phyloP scores from a whole-genome alignment of 148 eudicot genomes.

The Dianthus caryophyllus region DNA sequence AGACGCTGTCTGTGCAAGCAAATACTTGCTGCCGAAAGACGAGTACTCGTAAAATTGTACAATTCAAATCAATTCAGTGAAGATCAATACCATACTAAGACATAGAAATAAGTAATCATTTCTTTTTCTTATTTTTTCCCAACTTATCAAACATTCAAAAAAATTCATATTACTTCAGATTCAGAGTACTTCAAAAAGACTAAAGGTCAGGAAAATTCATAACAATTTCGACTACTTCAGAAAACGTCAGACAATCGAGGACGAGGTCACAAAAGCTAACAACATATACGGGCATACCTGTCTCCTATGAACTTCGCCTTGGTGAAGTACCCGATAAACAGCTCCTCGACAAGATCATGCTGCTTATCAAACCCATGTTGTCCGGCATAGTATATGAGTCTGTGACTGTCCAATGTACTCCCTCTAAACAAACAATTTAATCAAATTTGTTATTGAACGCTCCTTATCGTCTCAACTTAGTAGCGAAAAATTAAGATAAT shows the following conservation, averaged over 20 bases:
- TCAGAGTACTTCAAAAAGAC: too few relatives aligned
- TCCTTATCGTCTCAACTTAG: not conserved
- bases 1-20: too few relatives aligned
- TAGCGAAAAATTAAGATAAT: not conserved
- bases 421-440: conserved; percentile 48
- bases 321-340: conserved; percentile 74
- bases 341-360: conserved; percentile 73
- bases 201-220: too few relatives aligned
- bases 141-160: too few relatives aligned
- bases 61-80: too few relatives aligned
- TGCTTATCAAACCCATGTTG: conserved; percentile 71
- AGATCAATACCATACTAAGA: not conserved
- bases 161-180: too few relatives aligned
- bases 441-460: not conserved
- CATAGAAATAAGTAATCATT: too few relatives aligned
- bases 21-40: too few relatives aligned
- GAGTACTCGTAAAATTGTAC: too few relatives aligned
- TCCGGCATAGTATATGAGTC: conserved; percentile 85
- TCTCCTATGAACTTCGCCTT: conserved; percentile 83
- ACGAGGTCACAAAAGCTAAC: not conserved
- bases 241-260: too few relatives aligned
- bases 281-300: conserved; percentile 41
- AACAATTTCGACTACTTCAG: too few relatives aligned
- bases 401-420: conserved; percentile 80
- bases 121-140: too few relatives aligned